Evolutionary conservation across 768 basidiomycete genomes (phyloP), one percentile per base, ranked within the genome.

Genomic region (Naematelia aurantialba): DNA sequence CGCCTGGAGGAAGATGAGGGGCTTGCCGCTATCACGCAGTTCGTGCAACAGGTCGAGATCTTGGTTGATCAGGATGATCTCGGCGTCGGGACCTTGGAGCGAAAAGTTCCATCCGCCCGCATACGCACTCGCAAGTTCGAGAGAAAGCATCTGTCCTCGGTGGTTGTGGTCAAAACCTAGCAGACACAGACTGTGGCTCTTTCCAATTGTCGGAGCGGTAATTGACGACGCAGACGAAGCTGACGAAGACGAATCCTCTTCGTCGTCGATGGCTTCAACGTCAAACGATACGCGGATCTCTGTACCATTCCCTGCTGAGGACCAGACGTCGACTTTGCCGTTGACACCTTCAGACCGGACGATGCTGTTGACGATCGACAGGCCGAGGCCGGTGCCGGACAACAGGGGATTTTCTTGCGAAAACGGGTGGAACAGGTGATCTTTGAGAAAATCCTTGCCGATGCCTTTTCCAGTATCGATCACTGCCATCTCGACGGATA

Each of bases 391-490:
- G 1, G 92, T 96, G 1, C 92, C 92, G 1, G 90, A 86, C 69
- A 93, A 91, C 4, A 94, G 76, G 0, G 92, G 91, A 66, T 94
- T 93, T 77, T 96, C 93, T 79, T 97, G 93, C 0, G 91, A 91
- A 79, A 97, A 97, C 0, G 93, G 93, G 67, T 94, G 93, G 80
- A 96, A 97, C 4, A 97, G 81, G 78, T 93, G 89, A 67, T 96
- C 91, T 83, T 91, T 89, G 59, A 94, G 79, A 77, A 97, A 97
- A 59, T 89, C 87, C 66, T 89, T 88, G 72, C 89, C 91, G 62
- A 97, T 97, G 22, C 92, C 92, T 84, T 93, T 97, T 50, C 92
- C 92, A 2, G 90, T 90, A 74, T 97, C 92, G 52, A 84, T 81
- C 5, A 97, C 91, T 24, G 85, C 82, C 53, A 97, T 80, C 72